phyloP scores from a whole-genome alignment of 78 protist species.

The Dictyostelium discoideum region DNA sequence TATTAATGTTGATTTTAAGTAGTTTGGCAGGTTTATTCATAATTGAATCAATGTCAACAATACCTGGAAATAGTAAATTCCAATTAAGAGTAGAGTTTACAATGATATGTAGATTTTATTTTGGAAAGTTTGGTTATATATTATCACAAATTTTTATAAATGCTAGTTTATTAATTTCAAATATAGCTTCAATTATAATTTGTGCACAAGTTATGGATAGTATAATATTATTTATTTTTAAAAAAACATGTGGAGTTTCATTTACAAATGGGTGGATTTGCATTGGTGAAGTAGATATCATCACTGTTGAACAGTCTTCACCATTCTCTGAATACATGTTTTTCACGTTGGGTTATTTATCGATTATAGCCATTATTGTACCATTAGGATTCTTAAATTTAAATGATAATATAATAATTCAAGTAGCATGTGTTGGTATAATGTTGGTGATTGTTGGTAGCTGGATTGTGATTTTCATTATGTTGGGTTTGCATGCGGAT shows the following conservation, averaged over 20 bases:
- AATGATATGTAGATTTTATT: conserved; percentile 38
- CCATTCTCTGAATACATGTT: conserved; percentile 65
- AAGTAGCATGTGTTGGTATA: conserved; percentile 42
- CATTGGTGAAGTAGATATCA: neutral
- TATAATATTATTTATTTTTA: conserved; percentile 43
- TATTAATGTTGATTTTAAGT: conserved; percentile 19
- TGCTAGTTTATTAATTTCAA: conserved; percentile 30
- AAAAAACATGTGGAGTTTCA: conserved; percentile 53
- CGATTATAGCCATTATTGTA: conserved; percentile 18
- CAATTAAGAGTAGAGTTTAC: conserved; percentile 41
- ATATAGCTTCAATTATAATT: conserved; percentile 61
- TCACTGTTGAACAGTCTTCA: neutral
- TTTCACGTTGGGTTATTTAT: conserved; percentile 61
- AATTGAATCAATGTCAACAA: conserved; percentile 58
- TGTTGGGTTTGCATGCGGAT: conserved; percentile 11
- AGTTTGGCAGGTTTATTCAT: conserved; percentile 34
- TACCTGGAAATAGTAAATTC: conserved; percentile 49
- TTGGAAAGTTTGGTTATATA: conserved; percentile 54
- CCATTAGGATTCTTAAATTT: conserved; percentile 77
- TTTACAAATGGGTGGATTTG: conserved; percentile 40
- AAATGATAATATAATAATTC: conserved; percentile 75
- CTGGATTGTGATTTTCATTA: conserved; percentile 58
- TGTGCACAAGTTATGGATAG: conserved; percentile 75
- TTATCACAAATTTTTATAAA: conserved; percentile 60
- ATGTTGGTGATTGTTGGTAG: conserved; percentile 19